These are phyloP conservation scores for Venturia asperata DNA, from an alignment of 2,329 filamentous ascomycete species.

Conservation along the genomic window DNA sequence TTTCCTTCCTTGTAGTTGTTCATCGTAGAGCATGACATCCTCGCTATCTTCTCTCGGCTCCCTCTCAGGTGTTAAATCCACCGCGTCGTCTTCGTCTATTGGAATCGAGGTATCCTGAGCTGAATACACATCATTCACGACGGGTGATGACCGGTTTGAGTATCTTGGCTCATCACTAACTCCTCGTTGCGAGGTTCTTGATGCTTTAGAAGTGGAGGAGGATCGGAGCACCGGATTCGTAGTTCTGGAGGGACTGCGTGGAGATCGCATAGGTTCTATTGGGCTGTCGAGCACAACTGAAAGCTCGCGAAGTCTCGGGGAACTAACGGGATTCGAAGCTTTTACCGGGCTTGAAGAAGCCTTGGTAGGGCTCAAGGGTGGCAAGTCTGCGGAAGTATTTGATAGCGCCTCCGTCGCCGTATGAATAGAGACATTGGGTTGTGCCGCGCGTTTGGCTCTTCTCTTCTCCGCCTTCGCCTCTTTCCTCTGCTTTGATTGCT, in stretches of 20 bases:
- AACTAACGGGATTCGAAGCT: not conserved
- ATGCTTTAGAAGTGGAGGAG: not conserved
- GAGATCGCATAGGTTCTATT: not conserved
- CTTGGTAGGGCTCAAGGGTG: not conserved
- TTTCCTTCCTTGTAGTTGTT: not conserved
- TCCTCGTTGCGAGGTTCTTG: not conserved
- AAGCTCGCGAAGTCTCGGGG: not conserved
- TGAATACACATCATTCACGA: not conserved
- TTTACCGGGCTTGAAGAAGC: not conserved
- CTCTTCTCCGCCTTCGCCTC: slow-evolving; percentile 6
- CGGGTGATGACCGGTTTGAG: not conserved
- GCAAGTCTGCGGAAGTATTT: not conserved
- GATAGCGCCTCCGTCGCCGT: not conserved
- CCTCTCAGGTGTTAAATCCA: too few relatives aligned
- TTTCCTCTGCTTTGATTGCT: slow-evolving; percentile 16
- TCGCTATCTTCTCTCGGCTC: not conserved
- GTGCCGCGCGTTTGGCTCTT: not conserved
- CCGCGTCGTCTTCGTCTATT: not conserved
- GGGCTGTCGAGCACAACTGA: not conserved
- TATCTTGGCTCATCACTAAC: not conserved
- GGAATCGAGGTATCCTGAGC: not conserved
- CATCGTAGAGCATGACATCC: not conserved
- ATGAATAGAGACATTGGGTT: not conserved
- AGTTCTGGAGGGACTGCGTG: not conserved
- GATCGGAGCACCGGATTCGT: not conserved